Evolutionary conservation across 2,329 filamentous ascomycete genomes (phyloP), one percentile per base, ranked within the genome.

Genomic region (Endocalyx cinctus): DNA sequence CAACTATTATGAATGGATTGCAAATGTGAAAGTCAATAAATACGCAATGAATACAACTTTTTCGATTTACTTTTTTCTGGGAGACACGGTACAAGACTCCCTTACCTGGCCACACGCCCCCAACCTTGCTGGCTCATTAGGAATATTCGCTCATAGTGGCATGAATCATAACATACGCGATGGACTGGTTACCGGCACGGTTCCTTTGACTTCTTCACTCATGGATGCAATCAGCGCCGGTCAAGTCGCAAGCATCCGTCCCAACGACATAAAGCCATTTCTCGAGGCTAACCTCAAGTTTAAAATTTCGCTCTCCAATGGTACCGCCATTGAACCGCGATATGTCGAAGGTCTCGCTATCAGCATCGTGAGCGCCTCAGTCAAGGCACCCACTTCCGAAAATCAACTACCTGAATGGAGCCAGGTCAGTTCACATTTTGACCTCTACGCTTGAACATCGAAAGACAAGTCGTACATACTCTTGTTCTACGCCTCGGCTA

Each of bases 41-140:
- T 71, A 75, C 37, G 75, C 76, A 3, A 57, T 84, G 7, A 64
- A 71, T 10, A 73, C 70, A 1, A 76, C 80, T 0, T 86, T 82
- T 48, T 69, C 67, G 34, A 64, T 90, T 14, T 75, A 82, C 51
- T 63, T 89, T 38, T 89, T 88, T 58, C 52, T 87, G 2, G 84
- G 79, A 1, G 53, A 67, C 3, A 61, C 67, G 2, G 62, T 70
- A 1, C 44, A 50, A 4, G 62, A 77, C 25, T 48, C 64, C 2
- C 42, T 43, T 5, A 47, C 54, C 1, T 85, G 81, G 80, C 51
- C 66, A 1, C 52, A 55, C 25, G 68, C 73, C 1, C 49, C 59
- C 2, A 79, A 74, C 40, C 66, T 82, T 8, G 68, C 82, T 3
- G 83, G 83, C 3, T 74, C 73, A 1, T 70, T 82, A 43, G 73